Percentiles rank a stretch among this genome's conserved stretches.
These are phyloP conservation scores for Nicotiana sylvestris DNA, from an alignment of 257 asterid species.

Conservation along the genomic window DNA sequence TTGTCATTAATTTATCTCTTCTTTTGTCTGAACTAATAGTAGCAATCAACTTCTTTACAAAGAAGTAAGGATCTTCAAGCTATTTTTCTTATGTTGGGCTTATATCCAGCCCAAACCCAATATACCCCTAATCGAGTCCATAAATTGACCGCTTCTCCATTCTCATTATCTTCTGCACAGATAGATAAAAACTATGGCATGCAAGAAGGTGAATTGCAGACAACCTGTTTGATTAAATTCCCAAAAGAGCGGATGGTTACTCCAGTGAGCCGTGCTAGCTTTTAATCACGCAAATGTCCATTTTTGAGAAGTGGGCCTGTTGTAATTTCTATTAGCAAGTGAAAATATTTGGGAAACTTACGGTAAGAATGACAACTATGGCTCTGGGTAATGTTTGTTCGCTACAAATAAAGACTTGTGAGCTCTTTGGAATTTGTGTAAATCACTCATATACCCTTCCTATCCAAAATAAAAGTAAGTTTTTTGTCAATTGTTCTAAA, in stretches of 20 bases:
- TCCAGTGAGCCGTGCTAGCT: background rate
- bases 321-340: background rate
- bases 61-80: background rate
- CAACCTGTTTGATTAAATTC: conserved; percentile 46
- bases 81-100: background rate
- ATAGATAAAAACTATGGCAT: background rate
- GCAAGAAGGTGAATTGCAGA: conserved; percentile 9
- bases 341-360: conserved; percentile 11
- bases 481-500: background rate
- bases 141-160: background rate
- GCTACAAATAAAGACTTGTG: conserved; percentile 37
- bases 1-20: no score
- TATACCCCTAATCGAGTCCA: background rate
- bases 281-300: background rate
- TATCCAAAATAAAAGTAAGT: conserved; percentile 37
- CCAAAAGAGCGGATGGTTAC: conserved; percentile 12
- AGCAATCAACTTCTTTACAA: no score
- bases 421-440: conserved; percentile 41
- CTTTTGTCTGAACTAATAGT: no score
- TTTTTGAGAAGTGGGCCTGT: background rate
- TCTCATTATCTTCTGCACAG: background rate
- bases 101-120: background rate
- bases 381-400: conserved; percentile 30
- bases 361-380: conserved; percentile 18
- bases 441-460: conserved; percentile 22